Evolutionary conservation across 1,284 basidiomycete species (phyloP).

Genomic region (Tilletiopsis washingtonensis): DNA sequence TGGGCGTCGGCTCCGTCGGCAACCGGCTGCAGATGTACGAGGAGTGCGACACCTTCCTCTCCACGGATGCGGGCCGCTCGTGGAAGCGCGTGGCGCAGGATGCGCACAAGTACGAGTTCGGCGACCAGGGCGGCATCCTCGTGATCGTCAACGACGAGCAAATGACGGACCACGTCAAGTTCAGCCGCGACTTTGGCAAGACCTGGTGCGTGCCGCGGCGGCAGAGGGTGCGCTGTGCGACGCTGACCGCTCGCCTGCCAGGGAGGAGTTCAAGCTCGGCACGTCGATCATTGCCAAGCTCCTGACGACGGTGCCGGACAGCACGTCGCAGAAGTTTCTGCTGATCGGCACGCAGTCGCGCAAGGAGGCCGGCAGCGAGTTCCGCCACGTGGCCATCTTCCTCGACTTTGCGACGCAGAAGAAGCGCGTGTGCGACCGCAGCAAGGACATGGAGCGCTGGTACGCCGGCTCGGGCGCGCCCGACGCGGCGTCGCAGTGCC

Average conservation of each 20-base stretch:
- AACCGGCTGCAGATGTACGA: constrained; percentile 65
- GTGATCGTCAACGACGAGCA: constrained; percentile 83
- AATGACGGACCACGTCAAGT: constrained; percentile 63
- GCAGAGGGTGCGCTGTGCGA: too few species aligned
- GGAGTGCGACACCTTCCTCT: constrained; percentile 87
- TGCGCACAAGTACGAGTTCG: constrained; percentile 92
- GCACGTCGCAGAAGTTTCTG: constrained; percentile 85
- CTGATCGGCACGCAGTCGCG: constrained; percentile 71
- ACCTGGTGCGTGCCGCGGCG: too few species aligned
- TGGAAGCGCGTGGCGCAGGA: constrained; percentile 72
- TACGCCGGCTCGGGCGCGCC: constrained; percentile 60
- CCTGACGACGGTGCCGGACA: constrained; percentile 80
- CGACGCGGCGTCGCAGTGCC: constrained; percentile 55
- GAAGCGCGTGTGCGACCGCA: constrained; percentile 57
- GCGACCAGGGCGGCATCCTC: constrained; percentile 74
- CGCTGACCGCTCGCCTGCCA: too few species aligned
- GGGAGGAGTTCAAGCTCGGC: constrained; percentile 62
- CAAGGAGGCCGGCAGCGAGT: constrained; percentile 57
- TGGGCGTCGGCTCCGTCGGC: constrained; percentile 88
- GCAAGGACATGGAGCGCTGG: constrained; percentile 76
- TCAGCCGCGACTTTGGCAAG: constrained; percentile 76
- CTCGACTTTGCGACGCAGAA: constrained; percentile 74
- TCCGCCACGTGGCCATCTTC: constrained; percentile 65
- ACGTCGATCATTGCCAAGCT: constrained; percentile 64
- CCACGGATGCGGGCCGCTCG: constrained; percentile 74